Percentiles rank a stretch among this genome's conserved stretches.
Conservation (phyloP, 164 flowering plant genomes). For the Protea cynaroides region DNA sequence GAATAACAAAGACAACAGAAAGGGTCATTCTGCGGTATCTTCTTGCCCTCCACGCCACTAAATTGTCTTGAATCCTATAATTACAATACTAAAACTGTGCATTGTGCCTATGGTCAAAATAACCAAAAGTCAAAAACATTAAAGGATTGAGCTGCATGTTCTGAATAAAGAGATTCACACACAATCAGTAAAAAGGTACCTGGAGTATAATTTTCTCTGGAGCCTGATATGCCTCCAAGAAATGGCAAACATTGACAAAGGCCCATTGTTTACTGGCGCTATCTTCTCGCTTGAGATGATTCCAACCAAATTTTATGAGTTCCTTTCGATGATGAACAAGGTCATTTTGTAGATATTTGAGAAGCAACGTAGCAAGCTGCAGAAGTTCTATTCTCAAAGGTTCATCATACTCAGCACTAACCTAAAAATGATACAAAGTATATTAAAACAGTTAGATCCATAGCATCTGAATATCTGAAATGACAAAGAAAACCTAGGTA, state of each 20-base stretch:
- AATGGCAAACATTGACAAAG: slow-evolving; percentile 98
- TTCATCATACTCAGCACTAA: slow-evolving; percentile 96
- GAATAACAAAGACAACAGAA: too few relatives aligned
- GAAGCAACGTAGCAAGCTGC: slow-evolving; percentile 95
- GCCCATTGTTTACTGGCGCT: slow-evolving; percentile 99
- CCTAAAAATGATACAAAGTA: slow-evolving; percentile 32
- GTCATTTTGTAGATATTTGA: slow-evolving; percentile 91
- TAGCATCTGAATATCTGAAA: slow-evolving; percentile 1
- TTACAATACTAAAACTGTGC: too few relatives aligned
- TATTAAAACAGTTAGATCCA: background rate
- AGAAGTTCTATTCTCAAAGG: slow-evolving; percentile 94
- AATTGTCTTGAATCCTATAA: too few relatives aligned
- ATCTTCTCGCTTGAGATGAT: slow-evolving; percentile 99
- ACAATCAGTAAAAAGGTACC: slow-evolving; percentile 33
- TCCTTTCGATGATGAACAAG: slow-evolving; percentile 97
- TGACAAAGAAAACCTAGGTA: too few relatives aligned
- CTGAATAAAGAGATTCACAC: background rate
- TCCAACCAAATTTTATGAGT: slow-evolving; percentile 99
- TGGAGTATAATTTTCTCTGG: slow-evolving; percentile 98
- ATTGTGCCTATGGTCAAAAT: background rate
- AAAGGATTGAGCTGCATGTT: background rate
- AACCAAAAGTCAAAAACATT: background rate
- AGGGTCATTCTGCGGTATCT: too few relatives aligned
- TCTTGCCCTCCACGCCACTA: too few relatives aligned
- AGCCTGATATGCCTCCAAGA: slow-evolving; percentile 98